Evolutionary conservation across 2,329 filamentous ascomycete genomes (phyloP).

Genomic region (Colletotrichum cereale): DNA sequence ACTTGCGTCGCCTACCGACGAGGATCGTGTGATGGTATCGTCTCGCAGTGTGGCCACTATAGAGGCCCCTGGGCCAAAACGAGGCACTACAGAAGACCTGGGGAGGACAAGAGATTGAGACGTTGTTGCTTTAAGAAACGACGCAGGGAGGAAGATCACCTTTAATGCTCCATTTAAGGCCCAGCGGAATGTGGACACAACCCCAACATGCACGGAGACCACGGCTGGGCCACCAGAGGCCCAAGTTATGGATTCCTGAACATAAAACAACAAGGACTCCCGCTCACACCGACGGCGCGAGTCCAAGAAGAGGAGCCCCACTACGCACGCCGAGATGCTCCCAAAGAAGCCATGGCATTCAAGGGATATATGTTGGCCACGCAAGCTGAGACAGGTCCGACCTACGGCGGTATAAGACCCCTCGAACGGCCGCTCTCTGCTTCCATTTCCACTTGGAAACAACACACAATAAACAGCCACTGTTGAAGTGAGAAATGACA

Average conservation of each 20-base stretch:
- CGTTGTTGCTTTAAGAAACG: not conserved
- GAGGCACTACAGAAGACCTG: not conserved
- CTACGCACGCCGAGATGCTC: not conserved
- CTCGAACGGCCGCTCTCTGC: not conserved
- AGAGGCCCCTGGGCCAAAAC: not conserved
- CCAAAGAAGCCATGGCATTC: slow-evolving; percentile 18
- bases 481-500: not conserved
- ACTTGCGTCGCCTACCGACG: not conserved
- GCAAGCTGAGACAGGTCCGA: slow-evolving; percentile 23
- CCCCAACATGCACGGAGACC: slow-evolving; percentile 17
- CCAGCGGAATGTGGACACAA: slow-evolving; percentile 12
- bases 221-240: not conserved
- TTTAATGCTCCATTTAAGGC: slow-evolving; percentile 16
- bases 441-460: not conserved
- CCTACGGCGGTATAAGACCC: slow-evolving; percentile 1
- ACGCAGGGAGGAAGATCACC: slow-evolving; percentile 5
- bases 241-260: slow-evolving; percentile 5
- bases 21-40: not conserved
- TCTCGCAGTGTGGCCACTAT: not conserved
- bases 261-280: slow-evolving; percentile 11
- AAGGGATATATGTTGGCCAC: slow-evolving; percentile 1
- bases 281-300: not conserved
- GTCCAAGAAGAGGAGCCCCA: not conserved
- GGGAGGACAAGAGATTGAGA: not conserved
- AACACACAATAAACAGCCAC: not conserved